phyloP scores from a whole-genome alignment of 768 basidiomycete species.

The Lactarius evosmus region DNA sequence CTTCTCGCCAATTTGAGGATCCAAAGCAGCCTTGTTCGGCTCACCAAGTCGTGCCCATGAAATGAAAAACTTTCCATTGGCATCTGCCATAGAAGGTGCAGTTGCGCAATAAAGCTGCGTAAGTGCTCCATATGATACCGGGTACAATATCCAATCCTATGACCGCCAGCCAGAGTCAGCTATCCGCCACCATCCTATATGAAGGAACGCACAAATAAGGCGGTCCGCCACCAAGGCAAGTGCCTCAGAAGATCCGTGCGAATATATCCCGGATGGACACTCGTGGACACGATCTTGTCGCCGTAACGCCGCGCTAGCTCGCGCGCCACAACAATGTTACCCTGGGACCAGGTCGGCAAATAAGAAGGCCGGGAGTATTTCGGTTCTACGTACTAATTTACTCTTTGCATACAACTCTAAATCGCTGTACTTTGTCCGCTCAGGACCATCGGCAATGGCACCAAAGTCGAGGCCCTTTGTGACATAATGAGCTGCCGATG shows the following conservation, averaged over 20 bases:
- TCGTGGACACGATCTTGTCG: no score
- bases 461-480: constrained; percentile 39
- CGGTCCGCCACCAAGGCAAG: not conserved
- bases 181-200: not conserved
- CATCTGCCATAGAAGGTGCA: constrained; percentile 37
- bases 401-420: constrained; percentile 34
- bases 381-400: no score
- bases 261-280: no score
- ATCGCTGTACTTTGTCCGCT: constrained; percentile 25
- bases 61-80: constrained; percentile 39
- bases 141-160: constrained; percentile 3
- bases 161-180: not conserved
- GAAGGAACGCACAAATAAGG: not conserved
- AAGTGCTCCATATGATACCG: no score
- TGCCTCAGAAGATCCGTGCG: constrained; percentile 21
- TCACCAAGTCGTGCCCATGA: no score
- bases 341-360: constrained; percentile 28
- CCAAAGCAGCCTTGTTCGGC: no score
- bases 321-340: constrained; percentile 42
- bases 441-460: constrained; percentile 35
- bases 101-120: constrained; percentile 46
- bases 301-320: constrained; percentile 49
- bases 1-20: no score
- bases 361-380: not conserved
- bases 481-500: constrained; percentile 41